Conservation (phyloP, 2,329 filamentous ascomycete species). For the Aspergillus oerlinghausenensis region DNA sequence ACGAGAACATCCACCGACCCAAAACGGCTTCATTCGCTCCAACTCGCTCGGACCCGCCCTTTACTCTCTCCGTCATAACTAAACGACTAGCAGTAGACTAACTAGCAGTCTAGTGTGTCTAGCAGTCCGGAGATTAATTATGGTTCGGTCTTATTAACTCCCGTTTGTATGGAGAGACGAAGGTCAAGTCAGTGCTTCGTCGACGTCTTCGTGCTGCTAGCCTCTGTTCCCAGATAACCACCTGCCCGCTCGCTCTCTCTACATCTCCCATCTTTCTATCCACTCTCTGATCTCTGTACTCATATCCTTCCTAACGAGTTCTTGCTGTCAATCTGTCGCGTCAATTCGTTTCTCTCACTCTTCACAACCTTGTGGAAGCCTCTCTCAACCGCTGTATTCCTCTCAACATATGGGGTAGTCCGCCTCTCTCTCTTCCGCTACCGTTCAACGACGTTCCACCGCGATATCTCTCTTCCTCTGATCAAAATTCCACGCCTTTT, state of each 20-base stretch:
- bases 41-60: constrained; percentile 14
- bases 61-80: constrained; percentile 9
- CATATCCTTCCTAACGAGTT: background rate
- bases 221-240: background rate
- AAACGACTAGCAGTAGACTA: background rate
- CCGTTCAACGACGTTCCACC: constrained; percentile 2
- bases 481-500: background rate
- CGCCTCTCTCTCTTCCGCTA: constrained; percentile 3
- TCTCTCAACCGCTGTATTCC: background rate
- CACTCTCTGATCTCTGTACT: background rate
- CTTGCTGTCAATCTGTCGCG: background rate
- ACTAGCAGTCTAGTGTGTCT: background rate
- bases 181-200: background rate
- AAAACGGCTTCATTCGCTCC: constrained; percentile 1
- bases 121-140: constrained; percentile 4
- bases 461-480: constrained; percentile 1
- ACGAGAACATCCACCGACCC: constrained; percentile 6
- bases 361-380: background rate
- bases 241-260: background rate
- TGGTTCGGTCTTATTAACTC: background rate
- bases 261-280: background rate
- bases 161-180: background rate
- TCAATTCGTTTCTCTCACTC: background rate
- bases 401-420: background rate
- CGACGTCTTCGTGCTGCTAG: background rate